These are phyloP conservation scores for Pelargonium exstipulatum DNA, from an alignment of 441 rosid genomes.

Conservation along the genomic window DNA sequence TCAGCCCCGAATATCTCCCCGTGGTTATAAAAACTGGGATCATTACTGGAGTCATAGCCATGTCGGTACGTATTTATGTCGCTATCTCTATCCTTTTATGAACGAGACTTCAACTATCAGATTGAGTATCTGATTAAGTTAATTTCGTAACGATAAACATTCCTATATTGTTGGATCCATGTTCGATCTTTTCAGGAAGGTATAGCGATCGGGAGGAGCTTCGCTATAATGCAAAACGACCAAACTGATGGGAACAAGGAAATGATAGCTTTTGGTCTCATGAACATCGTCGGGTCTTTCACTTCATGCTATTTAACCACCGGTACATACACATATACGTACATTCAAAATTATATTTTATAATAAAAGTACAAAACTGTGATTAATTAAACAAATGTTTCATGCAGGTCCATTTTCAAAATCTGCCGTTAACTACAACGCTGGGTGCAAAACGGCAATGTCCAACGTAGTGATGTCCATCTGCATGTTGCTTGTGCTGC, in stretches of 20 bases:
- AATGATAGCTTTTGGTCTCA: constrained; percentile 89
- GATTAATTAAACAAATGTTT: neutral
- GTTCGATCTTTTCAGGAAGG: constrained; percentile 56
- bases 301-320: constrained; percentile 90
- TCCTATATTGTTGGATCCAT: too few species aligned
- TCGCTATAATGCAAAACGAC: constrained; percentile 77
- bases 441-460: constrained; percentile 67
- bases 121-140: too few species aligned
- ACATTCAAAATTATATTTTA: too few species aligned
- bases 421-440: constrained; percentile 77
- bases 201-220: constrained; percentile 92
- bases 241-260: constrained; percentile 98
- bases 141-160: too few species aligned
- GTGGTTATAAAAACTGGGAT: constrained; percentile 49
- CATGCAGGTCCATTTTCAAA: constrained; percentile 81
- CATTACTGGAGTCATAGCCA: constrained; percentile 57
- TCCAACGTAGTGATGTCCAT: constrained; percentile 70
- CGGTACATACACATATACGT: constrained; percentile 25
- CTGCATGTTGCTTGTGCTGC: constrained; percentile 72
- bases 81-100: too few species aligned
- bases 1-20: constrained; percentile 48
- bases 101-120: too few species aligned
- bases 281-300: constrained; percentile 89
- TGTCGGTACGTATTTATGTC: constrained; percentile 38
- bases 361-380: too few species aligned